Evolutionary conservation across 441 rosid species (phyloP), one percentile per base, ranked within the genome.

Genomic region (Capsella rubella): DNA sequence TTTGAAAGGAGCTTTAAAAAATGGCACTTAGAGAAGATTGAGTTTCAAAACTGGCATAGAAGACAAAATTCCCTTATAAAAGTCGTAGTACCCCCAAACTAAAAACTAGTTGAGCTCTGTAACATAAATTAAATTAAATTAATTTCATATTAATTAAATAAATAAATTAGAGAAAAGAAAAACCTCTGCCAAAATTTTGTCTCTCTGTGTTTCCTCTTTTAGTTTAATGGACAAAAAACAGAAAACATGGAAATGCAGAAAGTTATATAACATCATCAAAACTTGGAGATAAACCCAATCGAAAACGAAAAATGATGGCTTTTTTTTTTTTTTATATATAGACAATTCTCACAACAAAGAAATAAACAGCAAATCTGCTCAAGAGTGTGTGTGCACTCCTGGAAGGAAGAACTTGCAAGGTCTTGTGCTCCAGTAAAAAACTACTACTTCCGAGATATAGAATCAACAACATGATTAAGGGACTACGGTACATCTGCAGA

Each of bases 401-500:
- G 35, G 35, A 32, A 29, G 46, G 46, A 57, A 6, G 55, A 66
- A 58, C 61, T 74, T 74, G 72, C 60, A 45, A 47, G 31, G 61
- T 29, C 43, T 40, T 40, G 46, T 14, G n/a, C 5, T 40, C 65
- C 34, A 51, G 43, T 62, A 52, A 51, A 31, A 34, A 7, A 34
- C 37, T 34, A 34, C 35, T 64, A 25, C 55, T 67, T 59, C 16
- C 4, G 53, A 29, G 64, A 56, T 25, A 8, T 25, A 8, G 46
- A 66, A 66, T 16, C 52, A 65, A 49, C 34, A 67, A 52, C 63
- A 52, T 51, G 73, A 53, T 42, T 47, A 39, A 45, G 25, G 31
- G 71, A 21, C 25, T 64, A 56, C 40, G 47, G 8, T 76, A 63
- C 71, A 76, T 32, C 35, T 31, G 18, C 79, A 21, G 31, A 64